Conservation (phyloP, 176 grass and related monocot species). For the Aegilops bicornis region DNA sequence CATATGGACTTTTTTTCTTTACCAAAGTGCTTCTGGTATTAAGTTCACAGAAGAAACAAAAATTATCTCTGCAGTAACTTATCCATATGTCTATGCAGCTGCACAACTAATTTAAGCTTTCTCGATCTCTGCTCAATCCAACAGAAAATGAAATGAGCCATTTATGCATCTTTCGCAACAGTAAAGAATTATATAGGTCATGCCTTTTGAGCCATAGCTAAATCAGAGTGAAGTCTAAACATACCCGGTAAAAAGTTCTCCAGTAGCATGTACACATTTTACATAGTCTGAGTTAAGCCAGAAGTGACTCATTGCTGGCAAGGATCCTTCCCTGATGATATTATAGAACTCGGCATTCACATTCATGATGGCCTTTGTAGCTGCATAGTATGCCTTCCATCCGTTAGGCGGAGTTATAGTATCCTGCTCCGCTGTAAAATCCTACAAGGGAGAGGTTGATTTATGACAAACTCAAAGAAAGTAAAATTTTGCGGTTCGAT, state of each 20-base stretch:
- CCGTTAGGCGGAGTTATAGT: slow-evolving; percentile 70
- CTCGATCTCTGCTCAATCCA: neutral
- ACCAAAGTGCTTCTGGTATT: neutral
- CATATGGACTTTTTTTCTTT: neutral
- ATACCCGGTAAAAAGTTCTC: slow-evolving; percentile 86
- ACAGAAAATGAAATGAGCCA: neutral
- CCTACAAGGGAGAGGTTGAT: slow-evolving; percentile 49
- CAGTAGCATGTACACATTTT: slow-evolving; percentile 76
- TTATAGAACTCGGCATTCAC: slow-evolving; percentile 88
- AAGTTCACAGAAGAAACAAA: neutral
- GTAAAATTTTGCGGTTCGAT: neutral
- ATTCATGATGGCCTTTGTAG: slow-evolving; percentile 86
- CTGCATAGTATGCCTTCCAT: slow-evolving; percentile 98
- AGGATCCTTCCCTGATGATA: slow-evolving; percentile 88
- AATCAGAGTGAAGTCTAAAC: slow-evolving; percentile 17
- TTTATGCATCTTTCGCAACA: neutral
- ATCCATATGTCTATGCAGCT: neutral
- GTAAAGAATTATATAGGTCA: neutral
- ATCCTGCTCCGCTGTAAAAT: slow-evolving; percentile 85
- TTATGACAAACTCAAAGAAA: neutral
- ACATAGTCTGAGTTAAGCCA: slow-evolving; percentile 92
- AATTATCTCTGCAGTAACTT: neutral
- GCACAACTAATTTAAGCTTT: slow-evolving; percentile 8
- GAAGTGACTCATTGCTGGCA: slow-evolving; percentile 78
- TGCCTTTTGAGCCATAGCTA: neutral